phyloP scores from a whole-genome alignment of 371 early-diverging fungal genomes.

The Nematocida sp. region DNA sequence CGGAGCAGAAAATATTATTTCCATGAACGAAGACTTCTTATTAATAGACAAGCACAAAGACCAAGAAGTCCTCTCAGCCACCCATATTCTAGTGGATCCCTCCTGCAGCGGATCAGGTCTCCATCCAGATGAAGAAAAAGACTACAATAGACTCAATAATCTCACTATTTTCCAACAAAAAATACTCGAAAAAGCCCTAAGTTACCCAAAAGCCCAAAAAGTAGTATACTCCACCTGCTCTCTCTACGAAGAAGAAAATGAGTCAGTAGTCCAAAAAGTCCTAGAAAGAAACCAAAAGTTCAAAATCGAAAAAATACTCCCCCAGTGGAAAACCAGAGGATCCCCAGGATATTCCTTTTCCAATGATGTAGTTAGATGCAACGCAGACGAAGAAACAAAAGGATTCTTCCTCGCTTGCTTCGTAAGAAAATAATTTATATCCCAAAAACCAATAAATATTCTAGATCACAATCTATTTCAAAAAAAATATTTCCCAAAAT shows the following conservation, averaged over 20 bases:
- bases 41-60: conserved; percentile 69
- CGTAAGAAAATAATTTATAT: conserved; percentile 53
- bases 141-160: conserved; percentile 69
- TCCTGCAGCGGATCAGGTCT: conserved; percentile 93
- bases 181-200: conserved; percentile 58
- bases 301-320: conserved; percentile 67
- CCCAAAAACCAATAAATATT: neutral
- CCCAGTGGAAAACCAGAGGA: conserved; percentile 68
- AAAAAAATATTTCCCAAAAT: neutral
- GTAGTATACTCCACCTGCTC: conserved; percentile 92
- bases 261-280: conserved; percentile 73
- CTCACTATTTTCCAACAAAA: conserved; percentile 61
- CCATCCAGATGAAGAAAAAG: conserved; percentile 67
- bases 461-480: no score
- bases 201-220: conserved; percentile 72
- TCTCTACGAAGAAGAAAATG: conserved; percentile 83
- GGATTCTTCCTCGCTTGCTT: conserved; percentile 62
- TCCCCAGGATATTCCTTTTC: conserved; percentile 49
- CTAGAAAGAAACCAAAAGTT: conserved; percentile 62
- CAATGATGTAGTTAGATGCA: conserved; percentile 55
- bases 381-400: conserved; percentile 31
- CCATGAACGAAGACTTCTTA: conserved; percentile 57
- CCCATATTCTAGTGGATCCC: conserved; percentile 88
- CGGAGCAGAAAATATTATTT: conserved; percentile 74
- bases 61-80: conserved; percentile 67